phyloP scores from a whole-genome alignment of 106 monocot species.

The Apostasia shenzhenica region DNA sequence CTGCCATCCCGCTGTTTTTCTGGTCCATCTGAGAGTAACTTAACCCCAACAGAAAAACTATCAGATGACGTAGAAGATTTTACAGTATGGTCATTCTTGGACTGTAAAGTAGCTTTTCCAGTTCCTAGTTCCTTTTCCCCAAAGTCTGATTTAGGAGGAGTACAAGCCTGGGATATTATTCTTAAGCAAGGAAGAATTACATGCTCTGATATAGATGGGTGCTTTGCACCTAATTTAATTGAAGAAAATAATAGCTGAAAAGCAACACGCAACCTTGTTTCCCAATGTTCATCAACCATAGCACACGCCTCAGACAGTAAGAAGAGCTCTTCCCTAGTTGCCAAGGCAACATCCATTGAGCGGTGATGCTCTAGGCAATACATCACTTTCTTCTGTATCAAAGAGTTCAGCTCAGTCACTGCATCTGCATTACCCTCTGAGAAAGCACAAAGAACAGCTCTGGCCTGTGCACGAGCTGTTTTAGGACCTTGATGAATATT shows the following conservation, averaged over 20 bases:
- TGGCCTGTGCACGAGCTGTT: conserved; percentile 73
- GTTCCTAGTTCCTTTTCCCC: conserved; percentile 52
- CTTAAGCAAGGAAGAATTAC: conserved; percentile 97
- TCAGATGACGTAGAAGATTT: conserved; percentile 21
- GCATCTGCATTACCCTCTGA: conserved; percentile 85
- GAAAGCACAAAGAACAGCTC: conserved; percentile 86
- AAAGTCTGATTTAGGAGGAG: conserved; percentile 79
- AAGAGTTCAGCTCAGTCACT: conserved; percentile 63
- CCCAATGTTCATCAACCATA: conserved; percentile 96
- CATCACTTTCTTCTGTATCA: conserved; percentile 96
- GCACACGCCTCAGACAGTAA: conserved; percentile 89
- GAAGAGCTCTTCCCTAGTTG: conserved; percentile 86
- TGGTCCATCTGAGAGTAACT: conserved; percentile 30
- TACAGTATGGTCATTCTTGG: conserved; percentile 37
- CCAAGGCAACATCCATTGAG: conserved; percentile 83
- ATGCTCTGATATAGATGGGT: conserved; percentile 95
- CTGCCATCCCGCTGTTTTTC: conserved; percentile 42
- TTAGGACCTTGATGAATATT: conserved; percentile 96
- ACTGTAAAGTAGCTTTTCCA: conserved; percentile 35
- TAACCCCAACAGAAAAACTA: conserved; percentile 23
- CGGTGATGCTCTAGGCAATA: conserved; percentile 97
- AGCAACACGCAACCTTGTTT: conserved; percentile 80
- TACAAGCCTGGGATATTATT: conserved; percentile 96
- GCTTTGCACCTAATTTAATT: conserved; percentile 85
- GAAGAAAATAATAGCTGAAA: conserved; percentile 95